Evolutionary conservation across 495 filamentous ascomycete species (phyloP).

Genomic region (Penicillium silybi): DNA sequence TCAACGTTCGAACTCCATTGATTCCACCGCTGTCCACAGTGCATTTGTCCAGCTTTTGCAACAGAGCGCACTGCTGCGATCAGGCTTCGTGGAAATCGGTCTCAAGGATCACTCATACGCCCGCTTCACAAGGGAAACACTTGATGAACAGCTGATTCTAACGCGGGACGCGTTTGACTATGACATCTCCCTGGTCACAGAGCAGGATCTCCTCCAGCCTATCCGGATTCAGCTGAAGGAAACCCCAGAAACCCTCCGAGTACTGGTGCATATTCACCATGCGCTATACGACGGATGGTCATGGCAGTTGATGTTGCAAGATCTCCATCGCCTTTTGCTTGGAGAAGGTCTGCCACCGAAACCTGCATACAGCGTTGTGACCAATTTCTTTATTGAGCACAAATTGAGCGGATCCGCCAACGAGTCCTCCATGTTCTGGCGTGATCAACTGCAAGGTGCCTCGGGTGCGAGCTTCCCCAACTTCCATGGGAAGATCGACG

Average conservation of each 20-base stretch:
- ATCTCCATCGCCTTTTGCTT: constrained; percentile 47
- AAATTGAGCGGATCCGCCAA: constrained; percentile 33
- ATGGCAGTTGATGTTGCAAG: constrained; percentile 63
- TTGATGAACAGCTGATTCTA: constrained; percentile 41
- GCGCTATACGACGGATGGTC: constrained; percentile 84
- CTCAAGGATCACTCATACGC: constrained; percentile 46
- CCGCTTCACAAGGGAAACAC: constrained; percentile 57
- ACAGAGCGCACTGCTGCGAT: constrained; percentile 61
- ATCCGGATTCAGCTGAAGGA: constrained; percentile 50
- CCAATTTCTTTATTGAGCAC: constrained; percentile 33
- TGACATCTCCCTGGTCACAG: constrained; percentile 19
- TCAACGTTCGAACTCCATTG: constrained; percentile 16
- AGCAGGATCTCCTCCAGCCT: constrained; percentile 51
- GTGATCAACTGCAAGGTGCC: constrained; percentile 43
- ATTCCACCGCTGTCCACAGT: constrained; percentile 28
- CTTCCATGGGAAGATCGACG: constrained; percentile 16
- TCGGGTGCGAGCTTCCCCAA: constrained; percentile 27
- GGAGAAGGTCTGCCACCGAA: constrained; percentile 8
- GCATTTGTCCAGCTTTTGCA: constrained; percentile 47
- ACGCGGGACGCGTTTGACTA: constrained; percentile 29
- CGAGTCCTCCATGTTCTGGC: constrained; percentile 64
- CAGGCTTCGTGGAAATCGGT: constrained; percentile 57
- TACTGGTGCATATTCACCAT: constrained; percentile 60
- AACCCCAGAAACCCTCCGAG: constrained; percentile 26
- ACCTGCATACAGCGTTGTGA: constrained; percentile 27